Evolutionary conservation across 495 filamentous ascomycete genomes (phyloP), one percentile per base, ranked within the genome.

Genomic region (Penicillium flavigenum): DNA sequence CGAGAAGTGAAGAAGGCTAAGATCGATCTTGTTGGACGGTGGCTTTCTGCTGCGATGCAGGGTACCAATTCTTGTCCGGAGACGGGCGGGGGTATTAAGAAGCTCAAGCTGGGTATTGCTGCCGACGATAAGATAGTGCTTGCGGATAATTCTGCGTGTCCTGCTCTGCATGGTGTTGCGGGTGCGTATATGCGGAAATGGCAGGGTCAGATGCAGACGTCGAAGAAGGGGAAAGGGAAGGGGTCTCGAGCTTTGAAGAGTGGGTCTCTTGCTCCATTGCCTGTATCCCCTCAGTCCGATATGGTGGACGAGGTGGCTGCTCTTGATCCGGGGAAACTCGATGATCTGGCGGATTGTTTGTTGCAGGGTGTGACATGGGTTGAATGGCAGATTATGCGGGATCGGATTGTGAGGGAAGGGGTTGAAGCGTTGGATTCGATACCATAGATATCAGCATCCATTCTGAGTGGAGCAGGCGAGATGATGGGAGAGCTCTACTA

Each of bases 311-410:
- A 5, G 20, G 61, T 62, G 41, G 59, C 64, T 12, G 59, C 60
- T 11, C 27, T 39, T 43, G 63, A 69, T 56, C 61, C 79, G 31
- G 73, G 69, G 19, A 98, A 98, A 70, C 64, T 96, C 61, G 93
- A 98, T 75, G 93, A 98, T 78, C 75, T 98, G 59, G 89, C 91
- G 6, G 93, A 98, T 81, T 89, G 88, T 70, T 70, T 97, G 31
- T 64, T 96, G 59, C 93, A 98, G 73, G 94, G 88, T 1, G 74
- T 91, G 59, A 88, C 91, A 10, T 96, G 89, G 89, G 69, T 92
- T 48, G 79, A 87, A 54, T 98, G 93, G 93, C 83, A 92, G 66
- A 71, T 77, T 58, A 92, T 91, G 69, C 71, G 84, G 58, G 75
- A 75, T 53, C 63, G 65, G 38, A 63, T 88, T 29, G 69, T 41